Conservation (phyloP, 768 basidiomycete genomes). For the Galerina sulciceps region DNA sequence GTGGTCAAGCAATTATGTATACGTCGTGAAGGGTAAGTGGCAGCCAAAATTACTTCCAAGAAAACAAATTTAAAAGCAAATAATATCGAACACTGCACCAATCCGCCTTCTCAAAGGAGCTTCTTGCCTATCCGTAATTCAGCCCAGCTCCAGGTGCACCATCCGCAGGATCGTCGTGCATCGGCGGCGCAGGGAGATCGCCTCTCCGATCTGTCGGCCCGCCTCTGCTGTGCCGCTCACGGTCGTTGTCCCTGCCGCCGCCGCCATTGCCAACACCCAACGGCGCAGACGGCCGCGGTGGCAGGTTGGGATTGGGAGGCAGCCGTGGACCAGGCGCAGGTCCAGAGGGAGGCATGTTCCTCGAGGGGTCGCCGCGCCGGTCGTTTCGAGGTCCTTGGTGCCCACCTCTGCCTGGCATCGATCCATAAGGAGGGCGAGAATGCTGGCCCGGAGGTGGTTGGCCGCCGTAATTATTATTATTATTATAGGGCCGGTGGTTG, state of each 20-base stretch:
- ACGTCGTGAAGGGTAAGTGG: neutral
- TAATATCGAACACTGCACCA: neutral
- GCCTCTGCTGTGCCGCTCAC: neutral
- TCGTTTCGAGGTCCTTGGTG: neutral
- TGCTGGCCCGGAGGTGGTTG: neutral
- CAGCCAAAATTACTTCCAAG: neutral
- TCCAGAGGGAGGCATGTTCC: neutral
- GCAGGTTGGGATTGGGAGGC: conserved; percentile 18
- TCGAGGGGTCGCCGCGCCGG: conserved; percentile 1
- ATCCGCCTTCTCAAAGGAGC: neutral
- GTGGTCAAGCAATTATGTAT: neutral
- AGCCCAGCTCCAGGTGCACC: neutral
- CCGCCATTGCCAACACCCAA: conserved; percentile 5
- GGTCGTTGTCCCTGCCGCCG: neutral
- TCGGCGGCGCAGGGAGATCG: neutral
- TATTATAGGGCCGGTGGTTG: neutral
- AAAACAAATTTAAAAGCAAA: neutral
- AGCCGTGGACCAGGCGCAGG: conserved; percentile 1
- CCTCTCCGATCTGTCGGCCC: neutral
- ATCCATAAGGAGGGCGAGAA: neutral
- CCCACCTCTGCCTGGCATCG: neutral
- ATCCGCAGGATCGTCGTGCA: neutral
- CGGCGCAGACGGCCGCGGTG: conserved; percentile 19
- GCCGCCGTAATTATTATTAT: neutral
- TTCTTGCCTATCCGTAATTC: conserved; percentile 6